Percentiles rank a stretch among this genome's conserved stretches.
Evolutionary conservation across 768 basidiomycete species (phyloP).

Genomic region (Aureoboletus auriporus): DNA sequence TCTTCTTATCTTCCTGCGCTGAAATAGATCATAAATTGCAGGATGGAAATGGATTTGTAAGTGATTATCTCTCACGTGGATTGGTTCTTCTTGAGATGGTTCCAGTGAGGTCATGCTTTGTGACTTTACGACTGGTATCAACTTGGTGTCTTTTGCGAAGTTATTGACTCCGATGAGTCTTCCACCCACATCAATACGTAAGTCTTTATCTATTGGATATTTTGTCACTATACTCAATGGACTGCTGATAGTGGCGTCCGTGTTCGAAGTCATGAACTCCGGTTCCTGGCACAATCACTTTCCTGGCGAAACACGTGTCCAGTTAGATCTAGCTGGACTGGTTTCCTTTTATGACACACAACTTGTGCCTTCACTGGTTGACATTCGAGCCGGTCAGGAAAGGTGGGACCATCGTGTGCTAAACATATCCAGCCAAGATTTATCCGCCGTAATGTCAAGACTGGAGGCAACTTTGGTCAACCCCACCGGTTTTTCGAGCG

Average conservation of each 20-base stretch:
- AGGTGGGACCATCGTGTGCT: constrained; percentile 13
- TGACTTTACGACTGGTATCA: constrained; percentile 39
- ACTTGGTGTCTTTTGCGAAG: constrained; percentile 36
- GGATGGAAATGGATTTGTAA: constrained; percentile 51
- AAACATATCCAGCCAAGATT: constrained; percentile 8
- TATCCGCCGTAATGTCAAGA: background rate
- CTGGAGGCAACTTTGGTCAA: constrained; percentile 3
- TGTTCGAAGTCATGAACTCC: constrained; percentile 10
- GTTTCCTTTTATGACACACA: constrained; percentile 21
- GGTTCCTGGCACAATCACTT: constrained; percentile 22
- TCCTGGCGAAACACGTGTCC: constrained; percentile 21
- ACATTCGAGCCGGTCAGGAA: constrained; percentile 9
- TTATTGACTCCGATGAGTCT: constrained; percentile 9
- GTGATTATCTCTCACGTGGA: constrained; percentile 7
- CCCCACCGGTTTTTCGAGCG: constrained; percentile 16
- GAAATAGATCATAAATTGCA: constrained; percentile 9
- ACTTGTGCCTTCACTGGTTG: constrained; percentile 9
- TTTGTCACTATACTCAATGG: too few relatives aligned
- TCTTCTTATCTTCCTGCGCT: too few relatives aligned
- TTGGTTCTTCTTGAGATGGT: background rate
- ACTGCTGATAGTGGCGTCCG: background rate
- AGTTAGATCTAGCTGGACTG: constrained; percentile 15
- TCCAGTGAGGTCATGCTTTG: constrained; percentile 47
- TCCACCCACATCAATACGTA: background rate
- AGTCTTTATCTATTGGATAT: background rate